Evolutionary conservation across 129 eudicot species (phyloP).

Genomic region (Kitagawia praeruptora): DNA sequence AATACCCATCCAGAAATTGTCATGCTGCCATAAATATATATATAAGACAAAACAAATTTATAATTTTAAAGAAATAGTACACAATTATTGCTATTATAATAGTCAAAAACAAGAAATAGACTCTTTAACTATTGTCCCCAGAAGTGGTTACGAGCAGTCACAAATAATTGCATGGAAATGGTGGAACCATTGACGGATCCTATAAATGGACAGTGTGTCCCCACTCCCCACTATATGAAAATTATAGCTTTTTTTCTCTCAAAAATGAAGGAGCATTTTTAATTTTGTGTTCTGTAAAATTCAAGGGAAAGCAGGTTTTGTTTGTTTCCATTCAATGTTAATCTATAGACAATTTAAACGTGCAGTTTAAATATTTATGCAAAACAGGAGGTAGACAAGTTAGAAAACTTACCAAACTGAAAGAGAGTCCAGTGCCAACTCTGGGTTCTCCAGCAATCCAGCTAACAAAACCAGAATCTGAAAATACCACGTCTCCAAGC

Average conservation of each 20-base stretch:
- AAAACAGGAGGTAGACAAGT: background rate
- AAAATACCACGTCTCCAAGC: conserved; percentile 49
- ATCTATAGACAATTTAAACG: background rate
- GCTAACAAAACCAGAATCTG: conserved; percentile 44
- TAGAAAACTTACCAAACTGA: conserved; percentile 22
- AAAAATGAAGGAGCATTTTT: too few species aligned
- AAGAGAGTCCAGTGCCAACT: conserved; percentile 38
- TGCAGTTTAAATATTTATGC: background rate
- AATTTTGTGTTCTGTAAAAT: too few species aligned
- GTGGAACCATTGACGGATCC: too few species aligned
- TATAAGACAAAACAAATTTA: background rate
- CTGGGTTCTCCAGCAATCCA: conserved; percentile 39
- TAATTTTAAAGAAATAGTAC: background rate
- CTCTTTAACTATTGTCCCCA: background rate
- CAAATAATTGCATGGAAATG: too few species aligned
- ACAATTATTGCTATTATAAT: too few species aligned
- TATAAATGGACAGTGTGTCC: too few species aligned
- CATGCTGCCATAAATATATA: conserved; percentile 11
- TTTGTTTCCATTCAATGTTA: background rate
- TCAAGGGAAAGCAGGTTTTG: background rate
- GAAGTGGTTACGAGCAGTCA: background rate
- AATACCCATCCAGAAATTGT: conserved; percentile 43
- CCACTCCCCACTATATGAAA: too few species aligned
- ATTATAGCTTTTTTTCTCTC: too few species aligned
- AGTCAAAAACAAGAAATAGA: background rate